Evolutionary conservation across 371 early-diverging fungal genomes (phyloP).

Genomic region (Mucor piriformis): DNA sequence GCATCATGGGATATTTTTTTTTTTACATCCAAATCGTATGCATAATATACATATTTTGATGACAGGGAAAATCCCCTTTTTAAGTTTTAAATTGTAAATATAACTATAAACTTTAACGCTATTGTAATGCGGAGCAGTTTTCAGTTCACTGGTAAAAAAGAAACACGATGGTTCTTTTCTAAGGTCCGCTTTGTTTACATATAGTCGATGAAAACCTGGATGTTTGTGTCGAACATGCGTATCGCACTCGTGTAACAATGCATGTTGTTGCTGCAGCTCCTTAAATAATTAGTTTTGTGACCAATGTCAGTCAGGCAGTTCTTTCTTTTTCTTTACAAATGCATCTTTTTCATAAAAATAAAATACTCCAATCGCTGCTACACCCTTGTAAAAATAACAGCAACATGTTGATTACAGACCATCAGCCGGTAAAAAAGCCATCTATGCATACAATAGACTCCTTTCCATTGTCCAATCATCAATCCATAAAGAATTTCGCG

Average conservation of each 20-base stretch:
- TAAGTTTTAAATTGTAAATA: too few relatives aligned
- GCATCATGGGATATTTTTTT: not conserved
- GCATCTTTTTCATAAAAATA: not conserved
- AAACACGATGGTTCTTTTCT: not conserved
- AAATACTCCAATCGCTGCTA: not conserved
- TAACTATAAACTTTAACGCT: too few relatives aligned
- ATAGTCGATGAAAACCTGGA: not conserved
- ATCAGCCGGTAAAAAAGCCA: not conserved
- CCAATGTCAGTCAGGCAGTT: not conserved
- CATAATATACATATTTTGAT: too few relatives aligned
- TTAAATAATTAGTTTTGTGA: not conserved
- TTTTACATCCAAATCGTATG: not conserved
- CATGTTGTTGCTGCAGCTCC: constrained; percentile 1
- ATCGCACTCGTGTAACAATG: constrained; percentile 1
- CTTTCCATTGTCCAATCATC: not conserved
- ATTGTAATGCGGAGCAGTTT: too few relatives aligned
- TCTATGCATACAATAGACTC: not conserved
- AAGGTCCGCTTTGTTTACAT: not conserved
- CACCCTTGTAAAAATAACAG: not conserved
- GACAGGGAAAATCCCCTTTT: too few relatives aligned
- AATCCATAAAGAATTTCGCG: not conserved
- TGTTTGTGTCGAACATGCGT: constrained; percentile 1
- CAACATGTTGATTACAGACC: not conserved
- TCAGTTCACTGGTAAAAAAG: not conserved
- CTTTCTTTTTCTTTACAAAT: not conserved